phyloP scores from a whole-genome alignment of 805 yeast species.

The Candida lessepsii region DNA sequence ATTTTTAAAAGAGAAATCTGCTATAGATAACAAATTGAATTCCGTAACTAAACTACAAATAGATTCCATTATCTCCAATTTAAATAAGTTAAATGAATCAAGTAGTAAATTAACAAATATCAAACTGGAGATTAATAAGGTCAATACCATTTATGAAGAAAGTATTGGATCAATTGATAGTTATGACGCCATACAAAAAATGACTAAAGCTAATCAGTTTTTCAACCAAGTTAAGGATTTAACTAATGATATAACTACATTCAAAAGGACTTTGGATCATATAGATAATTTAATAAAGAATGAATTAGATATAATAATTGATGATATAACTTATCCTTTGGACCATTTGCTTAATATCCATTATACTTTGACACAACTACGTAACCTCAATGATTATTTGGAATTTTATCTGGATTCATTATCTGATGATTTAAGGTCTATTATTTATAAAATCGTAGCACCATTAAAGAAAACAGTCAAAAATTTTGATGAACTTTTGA shows the following conservation, averaged over 20 bases:
- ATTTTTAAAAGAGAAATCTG: slow-evolving; percentile 64
- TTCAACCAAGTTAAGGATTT: slow-evolving; percentile 68
- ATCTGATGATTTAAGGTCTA: slow-evolving; percentile 64
- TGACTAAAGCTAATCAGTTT: slow-evolving; percentile 68
- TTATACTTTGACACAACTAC: slow-evolving; percentile 61
- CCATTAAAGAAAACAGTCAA: slow-evolving; percentile 49
- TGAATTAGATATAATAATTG: slow-evolving; percentile 33
- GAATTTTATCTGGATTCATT: slow-evolving; percentile 46
- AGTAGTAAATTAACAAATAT: slow-evolving; percentile 34
- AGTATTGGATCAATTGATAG: slow-evolving; percentile 59
- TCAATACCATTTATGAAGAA: slow-evolving; percentile 55
- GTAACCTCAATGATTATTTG: slow-evolving; percentile 79
- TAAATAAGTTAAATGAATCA: slow-evolving; percentile 50
- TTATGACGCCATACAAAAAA: slow-evolving; percentile 65
- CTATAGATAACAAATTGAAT: slow-evolving; percentile 72
- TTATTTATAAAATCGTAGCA: slow-evolving; percentile 55
- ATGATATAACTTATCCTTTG: slow-evolving; percentile 41
- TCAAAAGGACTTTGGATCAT: slow-evolving; percentile 48
- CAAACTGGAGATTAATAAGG: slow-evolving; percentile 36
- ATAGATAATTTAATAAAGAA: slow-evolving; percentile 54
- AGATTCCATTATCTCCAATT: slow-evolving; percentile 52
- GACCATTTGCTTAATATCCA: slow-evolving; percentile 66
- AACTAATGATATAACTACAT: slow-evolving; percentile 57
- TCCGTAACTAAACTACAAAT: slow-evolving; percentile 66
- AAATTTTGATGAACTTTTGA: slow-evolving; percentile 63